phyloP scores from a whole-genome alignment of 768 basidiomycete genomes.

The Rhodotorula toruloides region DNA sequence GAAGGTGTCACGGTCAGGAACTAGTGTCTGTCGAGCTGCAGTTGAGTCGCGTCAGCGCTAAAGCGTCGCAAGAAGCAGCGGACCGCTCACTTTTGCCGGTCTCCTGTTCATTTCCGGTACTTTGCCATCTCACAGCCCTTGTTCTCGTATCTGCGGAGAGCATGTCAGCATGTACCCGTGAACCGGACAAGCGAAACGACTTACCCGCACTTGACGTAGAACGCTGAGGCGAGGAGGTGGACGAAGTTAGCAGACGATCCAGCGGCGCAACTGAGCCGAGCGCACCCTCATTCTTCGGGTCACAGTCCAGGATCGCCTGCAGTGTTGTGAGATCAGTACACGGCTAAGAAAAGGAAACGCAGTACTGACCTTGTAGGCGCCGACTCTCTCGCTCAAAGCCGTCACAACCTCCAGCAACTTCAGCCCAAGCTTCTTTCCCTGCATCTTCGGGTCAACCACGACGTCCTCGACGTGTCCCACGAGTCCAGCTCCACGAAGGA shows the following conservation, averaged over 20 bases:
- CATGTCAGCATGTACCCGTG: not conserved
- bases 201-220: slow-evolving; percentile 94
- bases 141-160: slow-evolving; percentile 53
- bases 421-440: slow-evolving; percentile 87
- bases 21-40: not conserved
- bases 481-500: slow-evolving; percentile 73
- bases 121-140: slow-evolving; percentile 88
- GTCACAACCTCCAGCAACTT: slow-evolving; percentile 81
- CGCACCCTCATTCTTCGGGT: slow-evolving; percentile 82
- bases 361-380: slow-evolving; percentile 65
- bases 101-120: slow-evolving; percentile 30
- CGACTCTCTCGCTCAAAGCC: slow-evolving; percentile 72
- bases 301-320: slow-evolving; percentile 88
- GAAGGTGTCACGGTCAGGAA: not conserved
- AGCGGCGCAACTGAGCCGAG: slow-evolving; percentile 41
- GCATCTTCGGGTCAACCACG: slow-evolving; percentile 77
- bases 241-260: not conserved
- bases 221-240: slow-evolving; percentile 55
- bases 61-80: too few species aligned
- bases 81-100: not conserved
- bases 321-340: not conserved
- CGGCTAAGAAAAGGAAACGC: not conserved
- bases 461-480: slow-evolving; percentile 99
- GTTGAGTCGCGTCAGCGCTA: not conserved
- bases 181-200: not conserved